phyloP scores from a whole-genome alignment of 371 early-diverging fungal genomes.

The Nematocida homosporus region DNA sequence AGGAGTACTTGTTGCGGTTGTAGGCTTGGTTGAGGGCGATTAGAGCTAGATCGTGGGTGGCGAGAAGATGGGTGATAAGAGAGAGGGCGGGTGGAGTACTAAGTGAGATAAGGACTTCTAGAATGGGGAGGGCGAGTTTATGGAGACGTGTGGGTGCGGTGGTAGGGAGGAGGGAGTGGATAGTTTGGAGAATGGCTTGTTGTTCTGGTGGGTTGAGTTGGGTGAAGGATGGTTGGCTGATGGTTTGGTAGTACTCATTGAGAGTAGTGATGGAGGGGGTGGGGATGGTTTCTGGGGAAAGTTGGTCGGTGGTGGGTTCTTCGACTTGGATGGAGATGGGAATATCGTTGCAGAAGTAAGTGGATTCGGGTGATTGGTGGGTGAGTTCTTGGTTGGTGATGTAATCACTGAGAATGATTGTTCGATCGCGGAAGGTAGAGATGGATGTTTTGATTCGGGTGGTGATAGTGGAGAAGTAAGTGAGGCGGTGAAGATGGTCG shows the following conservation, averaged over 20 bases:
- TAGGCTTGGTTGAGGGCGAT: conserved; percentile 1
- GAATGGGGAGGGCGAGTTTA: conserved; percentile 12
- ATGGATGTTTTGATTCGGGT: not conserved
- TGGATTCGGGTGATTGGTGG: conserved; percentile 11
- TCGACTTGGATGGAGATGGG: conserved; percentile 7
- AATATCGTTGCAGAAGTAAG: conserved; percentile 30
- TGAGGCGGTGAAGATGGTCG: not conserved
- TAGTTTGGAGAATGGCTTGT: not conserved
- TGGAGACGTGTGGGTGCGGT: not conserved
- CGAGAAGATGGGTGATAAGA: not conserved
- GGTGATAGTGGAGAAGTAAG: conserved; percentile 35
- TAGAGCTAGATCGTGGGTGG: not conserved
- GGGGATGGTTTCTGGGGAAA: no score
- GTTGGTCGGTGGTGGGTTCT: no score
- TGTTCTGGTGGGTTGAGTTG: not conserved
- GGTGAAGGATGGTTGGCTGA: conserved; percentile 8
- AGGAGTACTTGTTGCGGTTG: conserved; percentile 25
- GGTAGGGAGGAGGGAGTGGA: not conserved
- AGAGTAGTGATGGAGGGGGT: conserved; percentile 26
- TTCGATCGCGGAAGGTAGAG: conserved; percentile 26
- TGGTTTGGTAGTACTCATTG: conserved; percentile 10
- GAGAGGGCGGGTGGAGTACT: conserved; percentile 8
- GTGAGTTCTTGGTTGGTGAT: conserved; percentile 16
- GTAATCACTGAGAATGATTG: conserved; percentile 50
- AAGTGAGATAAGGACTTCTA: conserved; percentile 11